Conservation (phyloP, 495 filamentous ascomycete species). For the Neurospora africana region DNA sequence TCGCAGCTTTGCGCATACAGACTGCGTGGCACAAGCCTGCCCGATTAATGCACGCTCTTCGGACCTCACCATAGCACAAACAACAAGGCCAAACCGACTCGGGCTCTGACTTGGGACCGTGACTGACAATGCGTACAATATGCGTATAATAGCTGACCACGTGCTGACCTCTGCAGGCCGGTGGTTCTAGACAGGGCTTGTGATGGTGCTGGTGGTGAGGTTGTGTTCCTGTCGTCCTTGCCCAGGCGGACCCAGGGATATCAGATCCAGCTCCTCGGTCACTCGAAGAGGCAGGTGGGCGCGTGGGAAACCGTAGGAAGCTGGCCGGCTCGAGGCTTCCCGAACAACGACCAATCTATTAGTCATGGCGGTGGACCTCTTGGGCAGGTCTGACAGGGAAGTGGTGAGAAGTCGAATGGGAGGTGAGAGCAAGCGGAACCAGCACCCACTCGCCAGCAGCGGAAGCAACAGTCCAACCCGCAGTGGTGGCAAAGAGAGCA, state of each 20-base stretch:
- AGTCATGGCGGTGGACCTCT: neutral
- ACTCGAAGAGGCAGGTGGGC: neutral
- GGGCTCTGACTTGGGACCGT: neutral
- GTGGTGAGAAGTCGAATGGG: neutral
- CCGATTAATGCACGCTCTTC: neutral
- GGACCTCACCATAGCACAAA: neutral
- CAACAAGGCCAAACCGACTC: neutral
- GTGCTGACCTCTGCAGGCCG: neutral
- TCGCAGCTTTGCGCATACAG: neutral
- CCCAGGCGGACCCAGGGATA: neutral
- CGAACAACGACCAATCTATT: neutral
- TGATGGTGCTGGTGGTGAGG: neutral
- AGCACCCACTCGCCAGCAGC: neutral
- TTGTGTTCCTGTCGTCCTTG: neutral
- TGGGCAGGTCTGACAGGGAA: neutral
- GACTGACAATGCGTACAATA: neutral
- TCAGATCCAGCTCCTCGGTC: neutral
- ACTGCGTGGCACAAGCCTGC: neutral
- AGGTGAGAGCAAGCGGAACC: neutral
- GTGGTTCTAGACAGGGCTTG: neutral
- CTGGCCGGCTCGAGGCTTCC: neutral
- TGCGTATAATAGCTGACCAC: neutral
- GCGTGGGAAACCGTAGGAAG: neutral
- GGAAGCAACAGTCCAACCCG: neutral
- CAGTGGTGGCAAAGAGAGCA: neutral